Conservation (phyloP, 1,284 basidiomycete genomes). For the Ganoderma boninense region DNA sequence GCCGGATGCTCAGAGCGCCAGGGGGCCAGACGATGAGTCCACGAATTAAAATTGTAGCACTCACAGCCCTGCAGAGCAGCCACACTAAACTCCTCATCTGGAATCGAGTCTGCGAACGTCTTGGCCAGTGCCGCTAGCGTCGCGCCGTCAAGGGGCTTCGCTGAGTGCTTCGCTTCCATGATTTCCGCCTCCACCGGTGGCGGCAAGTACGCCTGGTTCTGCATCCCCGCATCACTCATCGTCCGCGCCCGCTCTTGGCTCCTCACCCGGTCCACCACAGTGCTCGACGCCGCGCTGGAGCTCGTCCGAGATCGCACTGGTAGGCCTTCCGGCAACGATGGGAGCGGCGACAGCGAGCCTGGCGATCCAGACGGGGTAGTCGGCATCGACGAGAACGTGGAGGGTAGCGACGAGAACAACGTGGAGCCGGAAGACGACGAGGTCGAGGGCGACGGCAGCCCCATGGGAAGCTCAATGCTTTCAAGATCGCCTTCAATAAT, state of each 20-base stretch:
- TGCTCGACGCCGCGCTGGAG: slow-evolving; percentile 30
- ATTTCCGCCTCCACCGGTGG: slow-evolving; percentile 71
- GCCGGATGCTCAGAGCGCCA: background rate
- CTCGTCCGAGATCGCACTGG: slow-evolving; percentile 28
- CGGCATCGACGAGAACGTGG: slow-evolving; percentile 35
- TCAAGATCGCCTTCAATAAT: slow-evolving; percentile 59
- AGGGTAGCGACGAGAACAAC: slow-evolving; percentile 42
- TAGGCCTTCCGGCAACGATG: slow-evolving; percentile 32
- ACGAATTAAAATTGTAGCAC: slow-evolving; percentile 45
- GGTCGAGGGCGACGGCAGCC: slow-evolving; percentile 42
- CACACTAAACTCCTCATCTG: slow-evolving; percentile 83
- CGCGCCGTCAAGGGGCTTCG: slow-evolving; percentile 67
- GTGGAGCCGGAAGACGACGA: slow-evolving; percentile 42
- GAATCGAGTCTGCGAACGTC: slow-evolving; percentile 77
- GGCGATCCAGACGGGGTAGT: slow-evolving; percentile 37
- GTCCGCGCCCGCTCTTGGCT: slow-evolving; percentile 29
- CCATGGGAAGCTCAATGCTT: slow-evolving; percentile 54
- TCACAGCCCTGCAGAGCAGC: slow-evolving; percentile 88
- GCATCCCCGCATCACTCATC: slow-evolving; percentile 47
- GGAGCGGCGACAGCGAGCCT: slow-evolving; percentile 40
- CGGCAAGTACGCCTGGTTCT: slow-evolving; percentile 68
- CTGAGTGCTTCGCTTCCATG: slow-evolving; percentile 62
- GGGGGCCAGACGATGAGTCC: slow-evolving; percentile 25
- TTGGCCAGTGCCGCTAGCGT: slow-evolving; percentile 73
- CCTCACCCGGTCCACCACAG: slow-evolving; percentile 11